phyloP scores from a whole-genome alignment of 768 basidiomycete species.

The Hypsizygus marmoreus region DNA sequence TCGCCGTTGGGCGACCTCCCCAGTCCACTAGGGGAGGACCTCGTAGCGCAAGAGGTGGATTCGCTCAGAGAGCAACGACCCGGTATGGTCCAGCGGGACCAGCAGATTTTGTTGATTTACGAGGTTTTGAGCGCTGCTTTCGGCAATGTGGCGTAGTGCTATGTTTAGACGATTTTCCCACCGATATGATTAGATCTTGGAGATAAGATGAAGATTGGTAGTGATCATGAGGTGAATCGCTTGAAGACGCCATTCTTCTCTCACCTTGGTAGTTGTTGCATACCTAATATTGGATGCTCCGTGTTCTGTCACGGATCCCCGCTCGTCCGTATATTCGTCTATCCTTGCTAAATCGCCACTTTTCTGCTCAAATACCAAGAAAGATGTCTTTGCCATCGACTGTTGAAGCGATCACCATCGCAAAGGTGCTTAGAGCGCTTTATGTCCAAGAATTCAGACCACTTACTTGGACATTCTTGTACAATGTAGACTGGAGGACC shows the following conservation, averaged over 20 bases:
- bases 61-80: conserved; percentile 78
- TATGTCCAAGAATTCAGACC: background rate
- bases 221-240: conserved; percentile 3
- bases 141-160: background rate
- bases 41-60: conserved; percentile 73
- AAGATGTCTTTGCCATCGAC: conserved; percentile 59
- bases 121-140: conserved; percentile 46
- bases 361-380: conserved; percentile 26
- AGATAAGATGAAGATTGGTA: background rate
- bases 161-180: no score
- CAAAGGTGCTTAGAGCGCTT: conserved; percentile 46
- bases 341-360: conserved; percentile 26
- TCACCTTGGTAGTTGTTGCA: background rate
- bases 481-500: conserved; percentile 67
- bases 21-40: conserved; percentile 48
- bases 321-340: conserved; percentile 6
- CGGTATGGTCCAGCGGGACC: conserved; percentile 76
- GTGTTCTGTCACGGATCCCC: conserved; percentile 10
- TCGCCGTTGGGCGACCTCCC: conserved; percentile 66
- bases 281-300: conserved; percentile 2
- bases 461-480: no score
- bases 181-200: background rate
- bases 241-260: conserved; percentile 9
- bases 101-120: conserved; percentile 69
- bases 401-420: conserved; percentile 72